Base-by-base conservation (phyloP, 805 yeast species). In the Middelhovenomyces tepae region DNA sequence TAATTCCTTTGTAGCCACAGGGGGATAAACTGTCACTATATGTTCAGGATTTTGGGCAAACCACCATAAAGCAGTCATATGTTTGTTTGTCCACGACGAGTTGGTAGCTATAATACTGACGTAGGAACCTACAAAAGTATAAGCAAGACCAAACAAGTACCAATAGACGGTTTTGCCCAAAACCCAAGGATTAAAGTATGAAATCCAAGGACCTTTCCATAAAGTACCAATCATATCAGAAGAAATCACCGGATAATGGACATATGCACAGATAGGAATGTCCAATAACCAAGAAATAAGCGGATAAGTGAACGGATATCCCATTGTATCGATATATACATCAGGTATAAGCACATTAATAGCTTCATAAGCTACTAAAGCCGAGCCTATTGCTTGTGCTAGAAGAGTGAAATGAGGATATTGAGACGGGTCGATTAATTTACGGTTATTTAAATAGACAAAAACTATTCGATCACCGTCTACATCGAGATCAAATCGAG, bases 181-280 rank as follows among this genome's bases (percentile, higher is more conserved):
- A 19, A 31, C 29, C 18, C 27, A 20, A 10, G 36, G 28, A 13
- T 36, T 27, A 9, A 37, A 23, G 5, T 21, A 18, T 1, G 37
- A 32, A 38, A 46, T 31, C 32, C 46, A 31, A 30, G 40, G 32
- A 3, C 38, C 47, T 32, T 59, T 59, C 41, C 40, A 35, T 3
- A 81, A 57, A 45, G 79, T 78, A 31, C 60, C 61, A 43, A 86
- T 60, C 99, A 91, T 91, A 45, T 89, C 97, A 17, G 63, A 58
- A 27, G 94, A 93, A 21, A 91, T 76, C 11, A 87, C 73, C 1
- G 99, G 99, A 60, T 82, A 91, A 59, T 91, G 99, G n/a, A 85
- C 83, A 50, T 91, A 91, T 1, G 95, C 74, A 16, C 80, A 59
- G 17, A 91, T 69, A 1, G 98, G 98, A 18, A 85, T 61, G 39